Percentiles rank a stretch among this genome's conserved stretches.
phyloP scores from a whole-genome alignment of 2,329 filamentous ascomycete genomes.

The Chrysosphaeria jannelii region DNA sequence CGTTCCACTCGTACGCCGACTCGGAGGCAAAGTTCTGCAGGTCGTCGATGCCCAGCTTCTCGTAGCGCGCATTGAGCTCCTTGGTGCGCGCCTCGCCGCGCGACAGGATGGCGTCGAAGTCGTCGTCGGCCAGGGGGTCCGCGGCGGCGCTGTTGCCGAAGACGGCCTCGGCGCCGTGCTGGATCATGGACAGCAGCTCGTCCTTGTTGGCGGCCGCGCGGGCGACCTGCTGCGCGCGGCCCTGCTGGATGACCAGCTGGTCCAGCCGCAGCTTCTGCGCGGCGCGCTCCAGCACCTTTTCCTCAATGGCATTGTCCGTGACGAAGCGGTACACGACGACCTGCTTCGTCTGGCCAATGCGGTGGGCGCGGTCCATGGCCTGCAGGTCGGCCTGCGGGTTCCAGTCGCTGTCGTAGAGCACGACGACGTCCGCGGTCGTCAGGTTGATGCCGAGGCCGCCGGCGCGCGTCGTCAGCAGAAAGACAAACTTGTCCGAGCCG shows the following conservation, averaged over 20 bases:
- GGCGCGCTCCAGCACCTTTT: conserved; percentile 88
- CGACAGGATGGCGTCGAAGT: conserved; percentile 67
- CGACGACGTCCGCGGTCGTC: conserved; percentile 79
- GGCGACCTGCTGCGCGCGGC: conserved; percentile 63
- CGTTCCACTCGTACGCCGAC: conserved; percentile 97
- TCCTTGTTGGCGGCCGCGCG: conserved; percentile 90
- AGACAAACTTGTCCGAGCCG: conserved; percentile 85
- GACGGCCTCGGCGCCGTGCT: conserved; percentile 88
- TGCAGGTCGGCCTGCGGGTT: conserved; percentile 95
- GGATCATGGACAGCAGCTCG: conserved; percentile 90
- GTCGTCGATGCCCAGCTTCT: conserved; percentile 89
- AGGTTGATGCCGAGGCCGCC: conserved; percentile 93
- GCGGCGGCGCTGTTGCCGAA: conserved; percentile 45
- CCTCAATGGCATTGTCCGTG: conserved; percentile 92
- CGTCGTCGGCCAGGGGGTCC: conserved; percentile 39
- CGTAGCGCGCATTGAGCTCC: conserved; percentile 74
- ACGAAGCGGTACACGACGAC: conserved; percentile 91
- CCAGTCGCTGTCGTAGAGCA: conserved; percentile 96
- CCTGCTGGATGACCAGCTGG: conserved; percentile 93
- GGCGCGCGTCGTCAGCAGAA: conserved; percentile 79
- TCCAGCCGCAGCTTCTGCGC: conserved; percentile 91
- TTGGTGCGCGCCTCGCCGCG: conserved; percentile 74
- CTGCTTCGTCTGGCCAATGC: conserved; percentile 96
- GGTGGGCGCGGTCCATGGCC: conserved; percentile 94
- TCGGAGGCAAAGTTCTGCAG: conserved; percentile 94